A percentile compares a stretch with the other conserved stretches of the same genome.
phyloP scores from a whole-genome alignment of 2,329 filamentous ascomycete genomes.

The Alternaria alternata region DNA sequence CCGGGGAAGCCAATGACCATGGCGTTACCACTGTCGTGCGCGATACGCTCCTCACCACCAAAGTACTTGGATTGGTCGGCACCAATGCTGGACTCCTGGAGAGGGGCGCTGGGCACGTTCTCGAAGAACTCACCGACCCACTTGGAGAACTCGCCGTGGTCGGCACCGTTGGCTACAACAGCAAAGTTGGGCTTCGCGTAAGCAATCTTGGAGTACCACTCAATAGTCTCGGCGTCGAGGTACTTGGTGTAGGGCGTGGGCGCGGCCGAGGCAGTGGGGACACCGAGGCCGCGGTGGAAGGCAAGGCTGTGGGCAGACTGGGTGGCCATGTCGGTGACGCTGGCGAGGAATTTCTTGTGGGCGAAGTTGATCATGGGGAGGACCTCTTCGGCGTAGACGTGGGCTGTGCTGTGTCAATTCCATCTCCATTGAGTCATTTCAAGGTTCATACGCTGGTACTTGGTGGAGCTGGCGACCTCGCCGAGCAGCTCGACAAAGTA shows the following conservation, averaged over 20 bases:
- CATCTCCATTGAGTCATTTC: constrained; percentile 6
- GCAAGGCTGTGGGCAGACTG: constrained; percentile 86
- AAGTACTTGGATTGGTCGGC: constrained; percentile 81
- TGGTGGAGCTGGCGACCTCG: constrained; percentile 88
- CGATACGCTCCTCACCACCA: constrained; percentile 91
- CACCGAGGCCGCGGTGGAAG: constrained; percentile 92
- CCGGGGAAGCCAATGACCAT: constrained; percentile 93
- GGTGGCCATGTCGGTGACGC: constrained; percentile 74
- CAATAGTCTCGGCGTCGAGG: constrained; percentile 76
- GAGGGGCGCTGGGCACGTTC: constrained; percentile 63
- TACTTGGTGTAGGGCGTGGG: constrained; percentile 80
- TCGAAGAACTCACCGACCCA: constrained; percentile 96
- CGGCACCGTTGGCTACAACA: constrained; percentile 87
- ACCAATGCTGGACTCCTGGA: constrained; percentile 61
- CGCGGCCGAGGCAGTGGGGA: constrained; percentile 75
- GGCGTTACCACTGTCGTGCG: constrained; percentile 79
- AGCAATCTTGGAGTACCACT: constrained; percentile 77
- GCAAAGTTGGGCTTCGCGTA: constrained; percentile 93
- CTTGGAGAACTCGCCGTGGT: constrained; percentile 77
- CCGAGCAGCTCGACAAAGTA: constrained; percentile 97
- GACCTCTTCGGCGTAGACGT: constrained; percentile 91
- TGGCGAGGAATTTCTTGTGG: constrained; percentile 74
- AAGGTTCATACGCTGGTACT: constrained; percentile 70
- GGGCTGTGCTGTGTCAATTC: constrained; percentile 62
- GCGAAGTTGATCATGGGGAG: constrained; percentile 77